phyloP scores from a whole-genome alignment of 352 stramenopile species.

The Phytophthora melonis region DNA sequence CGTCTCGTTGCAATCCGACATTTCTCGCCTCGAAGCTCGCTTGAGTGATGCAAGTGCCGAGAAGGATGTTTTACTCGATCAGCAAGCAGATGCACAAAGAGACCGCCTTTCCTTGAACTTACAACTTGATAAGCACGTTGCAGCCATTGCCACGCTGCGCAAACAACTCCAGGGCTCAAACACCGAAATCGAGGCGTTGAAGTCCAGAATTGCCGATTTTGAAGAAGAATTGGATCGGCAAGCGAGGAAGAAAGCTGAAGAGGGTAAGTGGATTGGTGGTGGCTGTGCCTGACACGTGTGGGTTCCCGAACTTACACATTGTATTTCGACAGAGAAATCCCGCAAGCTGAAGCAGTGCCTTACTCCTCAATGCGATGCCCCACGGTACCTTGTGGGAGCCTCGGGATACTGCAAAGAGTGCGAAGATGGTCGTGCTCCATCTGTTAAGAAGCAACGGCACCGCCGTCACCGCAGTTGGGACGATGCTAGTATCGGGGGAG shows the following conservation, averaged over 20 bases:
- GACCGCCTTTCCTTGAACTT: conserved; percentile 8
- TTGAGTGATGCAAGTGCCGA: conserved; percentile 11
- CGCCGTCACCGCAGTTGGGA: conserved; percentile 64
- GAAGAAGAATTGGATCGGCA: conserved; percentile 58
- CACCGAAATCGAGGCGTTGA: conserved; percentile 39
- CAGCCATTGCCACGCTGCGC: conserved; percentile 30
- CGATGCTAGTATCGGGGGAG: conserved; percentile 30
- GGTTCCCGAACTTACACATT: not conserved
- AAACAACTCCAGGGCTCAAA: conserved; percentile 27
- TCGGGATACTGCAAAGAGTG: conserved; percentile 78
- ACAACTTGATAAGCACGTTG: conserved; percentile 12
- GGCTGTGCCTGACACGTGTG: too few relatives aligned
- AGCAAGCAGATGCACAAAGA: not conserved
- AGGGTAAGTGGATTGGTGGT: conserved; percentile 30
- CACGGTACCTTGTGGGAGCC: conserved; percentile 61
- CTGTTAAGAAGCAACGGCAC: conserved; percentile 34
- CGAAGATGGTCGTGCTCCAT: conserved; percentile 37
- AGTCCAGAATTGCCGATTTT: conserved; percentile 43
- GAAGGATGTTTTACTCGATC: conserved; percentile 22
- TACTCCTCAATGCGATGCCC: conserved; percentile 73
- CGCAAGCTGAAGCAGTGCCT: conserved; percentile 63
- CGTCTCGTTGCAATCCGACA: conserved; percentile 9
- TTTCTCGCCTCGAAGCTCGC: conserved; percentile 16
- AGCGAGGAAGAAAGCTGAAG: conserved; percentile 42
- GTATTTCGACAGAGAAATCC: conserved; percentile 48